A percentile compares a stretch with the other conserved stretches of the same genome.
phyloP scores from a whole-genome alignment of 108 stramenopile genomes.

The Stephanodiscus triporus region DNA sequence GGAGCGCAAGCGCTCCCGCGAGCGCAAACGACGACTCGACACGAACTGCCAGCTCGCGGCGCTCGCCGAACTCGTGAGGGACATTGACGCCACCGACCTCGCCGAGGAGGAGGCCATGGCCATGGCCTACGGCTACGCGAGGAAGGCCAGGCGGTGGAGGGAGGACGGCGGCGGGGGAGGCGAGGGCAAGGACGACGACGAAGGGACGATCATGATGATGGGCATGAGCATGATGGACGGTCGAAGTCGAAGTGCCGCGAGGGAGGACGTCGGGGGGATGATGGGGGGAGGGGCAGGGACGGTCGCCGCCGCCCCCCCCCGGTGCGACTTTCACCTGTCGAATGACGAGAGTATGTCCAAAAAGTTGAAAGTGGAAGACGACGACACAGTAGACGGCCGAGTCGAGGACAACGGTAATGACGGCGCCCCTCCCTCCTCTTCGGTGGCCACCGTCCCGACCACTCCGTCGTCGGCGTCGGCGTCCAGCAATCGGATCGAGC shows the following conservation, averaged over 20 bases:
- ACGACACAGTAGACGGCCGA: background rate
- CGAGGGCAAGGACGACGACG: background rate
- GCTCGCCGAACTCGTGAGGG: conserved; percentile 64
- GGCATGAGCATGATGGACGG: background rate
- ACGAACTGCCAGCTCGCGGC: conserved; percentile 77
- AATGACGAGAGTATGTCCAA: background rate
- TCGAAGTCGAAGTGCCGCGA: too few relatives aligned
- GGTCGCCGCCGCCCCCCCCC: background rate
- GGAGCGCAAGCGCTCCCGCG: conserved; percentile 81
- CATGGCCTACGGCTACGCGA: background rate
- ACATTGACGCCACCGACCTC: conserved; percentile 68
- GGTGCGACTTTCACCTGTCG: background rate
- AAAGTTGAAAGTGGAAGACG: background rate
- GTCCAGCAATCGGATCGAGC: conserved; percentile 80
- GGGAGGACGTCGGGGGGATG: background rate
- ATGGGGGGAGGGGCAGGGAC: background rate
- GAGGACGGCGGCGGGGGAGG: background rate
- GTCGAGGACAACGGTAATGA: background rate
- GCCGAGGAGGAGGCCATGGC: conserved; percentile 33
- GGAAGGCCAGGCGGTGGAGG: background rate
- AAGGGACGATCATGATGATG: background rate
- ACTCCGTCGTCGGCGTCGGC: conserved; percentile 2
- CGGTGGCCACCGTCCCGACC: background rate
- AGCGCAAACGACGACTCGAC: conserved; percentile 79
- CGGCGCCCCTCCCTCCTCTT: background rate